Evolutionary conservation across 768 basidiomycete genomes (phyloP), one percentile per base, ranked within the genome.

Genomic region (Coprinopsis strossmayeri): DNA sequence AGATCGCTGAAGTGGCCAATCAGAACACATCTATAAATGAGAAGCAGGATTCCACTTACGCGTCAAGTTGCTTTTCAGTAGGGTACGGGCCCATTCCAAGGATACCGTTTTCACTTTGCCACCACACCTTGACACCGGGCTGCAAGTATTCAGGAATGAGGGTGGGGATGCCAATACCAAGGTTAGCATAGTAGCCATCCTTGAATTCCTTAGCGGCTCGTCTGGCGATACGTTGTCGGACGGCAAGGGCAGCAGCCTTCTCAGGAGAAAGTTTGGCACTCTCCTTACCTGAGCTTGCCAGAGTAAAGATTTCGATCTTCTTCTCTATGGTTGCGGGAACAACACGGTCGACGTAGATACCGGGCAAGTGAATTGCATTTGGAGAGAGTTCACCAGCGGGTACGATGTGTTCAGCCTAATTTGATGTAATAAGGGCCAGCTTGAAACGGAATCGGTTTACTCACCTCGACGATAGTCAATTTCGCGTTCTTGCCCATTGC

Each of bases 51-150:
- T n/a, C n/a, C 30, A 71, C 85, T 69, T 51, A 90, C 88, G 88
- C 79, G 59, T 92, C 88, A 7, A 91, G 71, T 61, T 90, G 72
- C 43, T 87, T 76, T 65, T 79, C 71, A 3, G 86, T 87, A 21
- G 91, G 91, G 58, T 91, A 91, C n/a, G 91, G 91, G 0, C 87
- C 87, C 88, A 87, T 87, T 40, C 89, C 89, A 49, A 93, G 70
- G 51, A 93, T 83, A 27, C 91, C 91, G 53, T 93, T 93, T 71
- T 93, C 91, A 61, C 88, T 91, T 64, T 93, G 91, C 61, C 90
- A 58, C 87, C 87, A 91, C n/a, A 93, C 90, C 44, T 74, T 76
- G 9, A 91, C 81, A 46, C 78, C 83, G 49, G 80, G 73, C 40
- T 78, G 78, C 35, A 91, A 63, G 63, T 84, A 81, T 58, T 88